Evolutionary conservation across 352 stramenopile genomes (phyloP).

Genomic region (Globisporangium uncinulatum): DNA sequence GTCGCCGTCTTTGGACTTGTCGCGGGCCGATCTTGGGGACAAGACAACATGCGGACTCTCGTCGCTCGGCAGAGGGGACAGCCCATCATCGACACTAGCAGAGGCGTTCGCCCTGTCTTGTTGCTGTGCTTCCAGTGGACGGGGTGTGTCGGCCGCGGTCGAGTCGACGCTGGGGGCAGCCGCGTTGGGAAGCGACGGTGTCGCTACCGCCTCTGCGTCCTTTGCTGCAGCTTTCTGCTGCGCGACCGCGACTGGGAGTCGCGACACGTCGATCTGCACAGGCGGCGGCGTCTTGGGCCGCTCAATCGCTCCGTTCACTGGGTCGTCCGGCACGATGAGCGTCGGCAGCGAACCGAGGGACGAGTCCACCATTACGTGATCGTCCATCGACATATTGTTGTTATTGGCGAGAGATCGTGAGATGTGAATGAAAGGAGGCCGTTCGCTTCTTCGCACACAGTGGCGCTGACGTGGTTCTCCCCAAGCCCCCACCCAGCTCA

Average conservation of each 20-base stretch:
- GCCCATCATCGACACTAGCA: background rate
- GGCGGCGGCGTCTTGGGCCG: constrained; percentile 49
- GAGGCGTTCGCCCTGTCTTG: too few relatives aligned
- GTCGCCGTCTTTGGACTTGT: background rate
- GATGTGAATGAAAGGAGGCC: too few relatives aligned
- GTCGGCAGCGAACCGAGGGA: constrained; percentile 42
- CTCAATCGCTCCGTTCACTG: constrained; percentile 55
- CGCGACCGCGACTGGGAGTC: constrained; percentile 4
- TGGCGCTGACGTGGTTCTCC: too few relatives aligned
- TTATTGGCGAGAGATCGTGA: too few relatives aligned
- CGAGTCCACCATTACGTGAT: constrained; percentile 12
- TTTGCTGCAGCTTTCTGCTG: background rate
- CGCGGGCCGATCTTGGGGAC: background rate
- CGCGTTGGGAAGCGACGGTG: too few relatives aligned
- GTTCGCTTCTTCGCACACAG: too few relatives aligned
- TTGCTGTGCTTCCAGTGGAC: too few relatives aligned
- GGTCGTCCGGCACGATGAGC: constrained; percentile 68
- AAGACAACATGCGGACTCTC: background rate
- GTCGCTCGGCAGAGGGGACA: background rate
- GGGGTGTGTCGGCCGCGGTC: background rate
- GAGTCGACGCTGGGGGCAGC: background rate
- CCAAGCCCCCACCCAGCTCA: too few relatives aligned
- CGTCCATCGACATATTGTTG: background rate
- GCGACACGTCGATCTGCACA: constrained; percentile 16
- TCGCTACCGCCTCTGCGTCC: background rate